Percentiles rank a stretch among this genome's conserved stretches.
These are phyloP conservation scores for Taphrina wiesneri DNA, from an alignment of 1,139 yeast genomes.

Conservation along the genomic window DNA sequence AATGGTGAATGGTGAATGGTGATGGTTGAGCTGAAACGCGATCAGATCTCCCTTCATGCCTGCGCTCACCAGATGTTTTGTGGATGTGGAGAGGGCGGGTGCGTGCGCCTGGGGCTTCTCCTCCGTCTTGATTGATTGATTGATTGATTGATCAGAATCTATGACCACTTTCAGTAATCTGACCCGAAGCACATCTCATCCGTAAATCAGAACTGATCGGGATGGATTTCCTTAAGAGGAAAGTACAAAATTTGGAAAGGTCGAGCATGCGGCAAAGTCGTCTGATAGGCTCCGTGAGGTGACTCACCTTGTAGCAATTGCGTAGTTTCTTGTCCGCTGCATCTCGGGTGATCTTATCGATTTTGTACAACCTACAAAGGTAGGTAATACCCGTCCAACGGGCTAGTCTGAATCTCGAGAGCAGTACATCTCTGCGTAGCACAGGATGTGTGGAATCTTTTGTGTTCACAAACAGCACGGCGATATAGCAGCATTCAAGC, in stretches of 20 bases:
- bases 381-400: too few species aligned
- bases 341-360: not conserved
- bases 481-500: constrained; percentile 76
- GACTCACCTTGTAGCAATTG: not conserved
- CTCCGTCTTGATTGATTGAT: too few species aligned
- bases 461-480: constrained; percentile 87
- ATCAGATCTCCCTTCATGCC: not conserved
- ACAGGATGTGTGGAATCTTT: constrained; percentile 44
- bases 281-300: not conserved
- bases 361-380: not conserved
- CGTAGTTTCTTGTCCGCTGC: not conserved
- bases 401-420: too few species aligned
- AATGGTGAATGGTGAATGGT: too few species aligned
- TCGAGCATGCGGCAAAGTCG: not conserved
- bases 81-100: not conserved
- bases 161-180: too few species aligned
- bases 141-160: too few species aligned
- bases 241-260: not conserved
- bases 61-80: too few species aligned
- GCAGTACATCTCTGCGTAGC: too few species aligned
- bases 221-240: not conserved
- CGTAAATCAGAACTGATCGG: too few species aligned
- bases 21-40: not conserved
- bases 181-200: too few species aligned
- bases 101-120: not conserved